Evolutionary conservation across 345 rosid genomes (phyloP), one percentile per base, ranked within the genome.

Genomic region (Eucalyptus camaldulensis): DNA sequence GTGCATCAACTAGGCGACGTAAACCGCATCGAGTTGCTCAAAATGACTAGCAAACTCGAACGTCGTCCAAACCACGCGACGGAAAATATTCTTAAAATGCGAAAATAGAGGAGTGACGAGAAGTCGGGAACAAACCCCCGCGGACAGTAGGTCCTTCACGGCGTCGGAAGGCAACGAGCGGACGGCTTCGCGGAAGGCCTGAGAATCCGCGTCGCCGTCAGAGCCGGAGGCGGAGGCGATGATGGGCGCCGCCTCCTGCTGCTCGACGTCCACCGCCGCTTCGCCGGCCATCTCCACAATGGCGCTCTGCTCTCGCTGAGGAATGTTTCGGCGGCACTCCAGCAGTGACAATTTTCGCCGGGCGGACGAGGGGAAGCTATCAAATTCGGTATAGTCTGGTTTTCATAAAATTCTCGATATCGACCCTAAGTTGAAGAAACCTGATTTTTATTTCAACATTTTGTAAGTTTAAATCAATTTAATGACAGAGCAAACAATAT

Each of bases 61-160:
- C 33, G 47, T 58, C 54, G 37, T 31, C 67, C 88, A n/a, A 60
- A 33, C 49, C 14, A 60, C 80, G 54, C 80, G 24, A 33, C 56
- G 67, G 27, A 13, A 27, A 37, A 15, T 8, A 33, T 67, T 50
- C 37, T 11, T 88, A 24, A 67, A 87, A 69, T 53, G 88, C 80
- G 67, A 49, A 91, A 69, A 6, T 3, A 49, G n/a, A 87, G 49
- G 86, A 83, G 86, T 62, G 11, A 80, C 44, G 62, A 72, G 51
- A 54, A 45, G 81, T 51, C 89, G 67, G 24, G 45, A 60, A 88
- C 94, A 88, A 49, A 97, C 97, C 94, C 94, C 95, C 9, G 62
- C 88, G 88, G 94, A 95, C 40, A 94, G 76, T 86, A 97, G 92
- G 91, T 96, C 97, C 92, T 93, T 91, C 49, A 94, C 96, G 88